Evolutionary conservation across 1,284 basidiomycete genomes (phyloP), one percentile per base, ranked within the genome.

Genomic region (Macrocystidia cucumis): DNA sequence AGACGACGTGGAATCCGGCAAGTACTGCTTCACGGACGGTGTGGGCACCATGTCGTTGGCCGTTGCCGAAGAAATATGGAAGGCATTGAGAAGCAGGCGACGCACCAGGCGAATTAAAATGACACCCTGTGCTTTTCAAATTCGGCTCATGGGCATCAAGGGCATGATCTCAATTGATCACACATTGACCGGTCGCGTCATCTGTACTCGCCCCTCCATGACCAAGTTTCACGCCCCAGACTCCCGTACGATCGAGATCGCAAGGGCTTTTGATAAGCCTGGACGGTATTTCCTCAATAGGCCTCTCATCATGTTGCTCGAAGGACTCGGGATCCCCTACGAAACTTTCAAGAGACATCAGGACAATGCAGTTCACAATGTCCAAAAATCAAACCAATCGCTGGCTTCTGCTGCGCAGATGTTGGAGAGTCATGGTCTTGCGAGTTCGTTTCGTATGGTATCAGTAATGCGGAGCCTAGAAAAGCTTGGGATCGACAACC

Each of bases 241-340:
- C 23, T 65, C 65, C 0, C 54, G 50, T 4, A 57, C 59, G 27
- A 68, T 85, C 14, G 81, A 84, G 48, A 75, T 86, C 28, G 79
- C 79, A 1, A 56, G 64, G 24, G 68, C 72, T 3, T 85, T 85
- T 52, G 68, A 74, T 43, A 62, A 61, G 37, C 78, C 80, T 0
- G 65, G 69, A 8, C 54, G 56, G 8, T 78, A 65, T 42, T 80
- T 67, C 44, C 62, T 84, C n/a, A 81, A 84, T 42, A 61, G 79
- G 1, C 79, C 79, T 0, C 56, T 85, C 12, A 78, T 85, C 45
- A 79, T 78, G 74, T 58, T 85, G n/a, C 55, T 84, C 3, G 80
- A 69, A 46, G 60, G 60, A 4, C 51, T 71, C 2, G 78, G 78
- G 0, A 62, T 83, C 13, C 57, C 58, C 0, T 68, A 65, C 38